Evolutionary conservation across 257 asterid genomes (phyloP).

Genomic region (Coffea eugenioides): DNA sequence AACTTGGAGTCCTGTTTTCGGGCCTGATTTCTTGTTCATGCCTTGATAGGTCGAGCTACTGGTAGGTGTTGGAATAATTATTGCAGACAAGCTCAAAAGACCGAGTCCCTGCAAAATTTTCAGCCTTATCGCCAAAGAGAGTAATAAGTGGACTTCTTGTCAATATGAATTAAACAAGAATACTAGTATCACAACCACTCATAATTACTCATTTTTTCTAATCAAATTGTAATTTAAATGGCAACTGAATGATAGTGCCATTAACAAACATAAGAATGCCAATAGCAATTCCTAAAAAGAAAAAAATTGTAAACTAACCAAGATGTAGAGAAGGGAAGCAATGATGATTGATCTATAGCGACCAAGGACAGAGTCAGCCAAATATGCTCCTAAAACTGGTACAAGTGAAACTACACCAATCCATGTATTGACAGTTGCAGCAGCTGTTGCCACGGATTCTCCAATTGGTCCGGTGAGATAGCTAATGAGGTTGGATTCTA

Average conservation of each 20-base stretch:
- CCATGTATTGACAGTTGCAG: background rate
- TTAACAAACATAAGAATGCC: too few relatives aligned
- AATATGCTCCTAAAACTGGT: background rate
- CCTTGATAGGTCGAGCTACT: background rate
- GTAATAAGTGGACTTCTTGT: background rate
- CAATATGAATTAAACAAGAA: too few relatives aligned
- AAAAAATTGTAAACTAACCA: too few relatives aligned
- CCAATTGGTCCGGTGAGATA: background rate
- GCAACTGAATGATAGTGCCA: too few relatives aligned
- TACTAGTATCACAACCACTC: too few relatives aligned
- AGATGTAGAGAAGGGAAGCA: background rate
- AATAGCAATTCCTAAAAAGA: too few relatives aligned
- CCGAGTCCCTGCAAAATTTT: slow-evolving; percentile 27
- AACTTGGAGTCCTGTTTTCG: slow-evolving; percentile 6
- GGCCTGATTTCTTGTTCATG: slow-evolving; percentile 7
- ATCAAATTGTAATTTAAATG: too few relatives aligned
- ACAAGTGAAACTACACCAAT: background rate
- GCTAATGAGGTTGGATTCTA: background rate
- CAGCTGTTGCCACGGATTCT: background rate
- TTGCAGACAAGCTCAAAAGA: slow-evolving; percentile 31
- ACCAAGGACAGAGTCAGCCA: background rate
- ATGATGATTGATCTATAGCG: background rate
- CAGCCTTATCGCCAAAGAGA: background rate
- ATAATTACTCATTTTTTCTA: too few relatives aligned
- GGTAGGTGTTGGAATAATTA: slow-evolving; percentile 4